Percentiles rank a stretch among this genome's conserved stretches.
These are phyloP conservation scores for Alternaria brassicae DNA, from an alignment of 2,329 filamentous ascomycete species.

Conservation along the genomic window DNA sequence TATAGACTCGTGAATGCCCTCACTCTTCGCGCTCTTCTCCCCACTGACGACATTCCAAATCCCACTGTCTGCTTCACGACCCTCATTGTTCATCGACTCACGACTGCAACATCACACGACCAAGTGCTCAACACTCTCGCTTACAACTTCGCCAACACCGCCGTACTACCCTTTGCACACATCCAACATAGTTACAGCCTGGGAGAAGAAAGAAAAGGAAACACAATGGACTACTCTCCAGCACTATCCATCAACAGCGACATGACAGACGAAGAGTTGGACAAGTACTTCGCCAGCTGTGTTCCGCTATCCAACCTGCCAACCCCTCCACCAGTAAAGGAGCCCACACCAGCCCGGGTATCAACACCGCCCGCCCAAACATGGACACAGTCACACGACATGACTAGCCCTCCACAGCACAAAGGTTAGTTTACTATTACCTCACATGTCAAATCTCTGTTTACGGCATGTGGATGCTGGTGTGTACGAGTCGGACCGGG, in stretches of 20 bases:
- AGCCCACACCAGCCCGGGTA: conserved; percentile 22
- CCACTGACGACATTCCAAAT: conserved; percentile 16
- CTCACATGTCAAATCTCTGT: conserved; percentile 24
- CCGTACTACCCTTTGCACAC: conserved; percentile 9
- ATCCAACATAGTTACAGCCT: not conserved
- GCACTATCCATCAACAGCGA: conserved; percentile 38
- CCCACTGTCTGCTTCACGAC: conserved; percentile 10
- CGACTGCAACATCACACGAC: not conserved
- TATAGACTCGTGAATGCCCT: conserved; percentile 32
- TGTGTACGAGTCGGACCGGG: conserved; percentile 24
- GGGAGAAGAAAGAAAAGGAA: not conserved
- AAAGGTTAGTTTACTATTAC: conserved; percentile 36
- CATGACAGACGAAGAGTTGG: conserved; percentile 50
- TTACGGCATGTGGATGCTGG: conserved; percentile 24
- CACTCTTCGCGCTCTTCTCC: conserved; percentile 29
- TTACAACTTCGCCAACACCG: conserved; percentile 13
- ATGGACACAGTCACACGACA: conserved; percentile 7
- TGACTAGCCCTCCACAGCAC: conserved; percentile 28
- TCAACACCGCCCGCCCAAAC: conserved; percentile 14
- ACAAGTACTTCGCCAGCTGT: conserved; percentile 50
- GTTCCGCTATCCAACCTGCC: conserved; percentile 51
- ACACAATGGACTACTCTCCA: conserved; percentile 39
- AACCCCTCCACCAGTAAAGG: conserved; percentile 49
- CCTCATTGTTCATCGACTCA: not conserved
- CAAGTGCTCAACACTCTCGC: conserved; percentile 7